A percentile compares a stretch with the other conserved stretches of the same genome.
phyloP scores from a whole-genome alignment of 495 filamentous ascomycete species.

The Penicillium pancosmium region DNA sequence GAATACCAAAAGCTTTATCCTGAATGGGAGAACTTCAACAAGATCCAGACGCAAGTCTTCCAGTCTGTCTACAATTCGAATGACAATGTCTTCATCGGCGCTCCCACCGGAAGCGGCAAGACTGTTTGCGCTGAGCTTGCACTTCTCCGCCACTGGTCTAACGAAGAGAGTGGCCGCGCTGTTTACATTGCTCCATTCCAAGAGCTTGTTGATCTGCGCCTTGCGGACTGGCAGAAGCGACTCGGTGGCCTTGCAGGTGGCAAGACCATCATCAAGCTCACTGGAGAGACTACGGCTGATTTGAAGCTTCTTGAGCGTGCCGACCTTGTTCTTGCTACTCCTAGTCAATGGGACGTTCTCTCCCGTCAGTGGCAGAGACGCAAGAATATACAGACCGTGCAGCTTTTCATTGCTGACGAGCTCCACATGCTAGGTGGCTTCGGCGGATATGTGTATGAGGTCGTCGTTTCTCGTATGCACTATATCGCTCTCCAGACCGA shows the following conservation, averaged over 20 bases:
- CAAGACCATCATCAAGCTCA: constrained; percentile 92
- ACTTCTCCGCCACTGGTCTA: constrained; percentile 82
- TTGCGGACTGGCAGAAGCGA: constrained; percentile 82
- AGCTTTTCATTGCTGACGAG: constrained; percentile 94
- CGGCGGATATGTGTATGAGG: constrained; percentile 89
- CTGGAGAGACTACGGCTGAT: constrained; percentile 89
- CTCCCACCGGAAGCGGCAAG: constrained; percentile 92
- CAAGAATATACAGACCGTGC: constrained; percentile 89
- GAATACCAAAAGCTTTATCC: constrained; percentile 84
- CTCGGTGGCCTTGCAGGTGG: constrained; percentile 73
- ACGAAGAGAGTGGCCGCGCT: constrained; percentile 69
- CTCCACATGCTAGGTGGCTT: constrained; percentile 94
- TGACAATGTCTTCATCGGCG: constrained; percentile 89
- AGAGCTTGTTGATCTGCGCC: constrained; percentile 80
- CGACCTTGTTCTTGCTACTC: constrained; percentile 91
- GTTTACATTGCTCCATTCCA: constrained; percentile 98
- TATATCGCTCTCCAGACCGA: constrained; percentile 90
- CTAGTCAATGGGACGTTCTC: constrained; percentile 91
- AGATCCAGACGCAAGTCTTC: constrained; percentile 96
- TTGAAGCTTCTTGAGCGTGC: constrained; percentile 85
- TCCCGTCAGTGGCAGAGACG: constrained; percentile 94
- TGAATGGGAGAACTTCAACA: constrained; percentile 89
- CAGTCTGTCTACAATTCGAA: constrained; percentile 87
- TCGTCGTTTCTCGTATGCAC: constrained; percentile 96
- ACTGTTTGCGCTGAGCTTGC: constrained; percentile 96